phyloP scores from a whole-genome alignment of 1,139 yeast genomes.

The Suhomyces bribrorum region DNA sequence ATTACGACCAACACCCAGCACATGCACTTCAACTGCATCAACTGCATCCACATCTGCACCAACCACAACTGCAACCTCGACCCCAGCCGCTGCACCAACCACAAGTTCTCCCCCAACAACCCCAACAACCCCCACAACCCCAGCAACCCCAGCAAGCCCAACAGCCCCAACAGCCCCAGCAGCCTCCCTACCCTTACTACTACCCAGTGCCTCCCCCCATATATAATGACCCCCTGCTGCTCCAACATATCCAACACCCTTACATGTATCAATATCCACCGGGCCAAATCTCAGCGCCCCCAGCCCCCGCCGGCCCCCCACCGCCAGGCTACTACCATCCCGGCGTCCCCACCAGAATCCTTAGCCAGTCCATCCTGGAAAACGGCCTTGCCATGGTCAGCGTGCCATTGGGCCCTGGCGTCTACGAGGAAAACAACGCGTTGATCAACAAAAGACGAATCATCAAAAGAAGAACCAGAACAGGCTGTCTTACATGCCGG shows the following conservation, averaged over 20 bases:
- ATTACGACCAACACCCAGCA: constrained; percentile 4
- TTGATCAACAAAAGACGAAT: constrained; percentile 43
- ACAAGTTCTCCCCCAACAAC: constrained; percentile 9
- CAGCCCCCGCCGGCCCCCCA: constrained; percentile 5
- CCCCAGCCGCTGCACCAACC: constrained; percentile 8
- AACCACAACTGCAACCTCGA: constrained; percentile 11
- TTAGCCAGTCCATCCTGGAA: constrained; percentile 7
- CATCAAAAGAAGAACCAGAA: constrained; percentile 33
- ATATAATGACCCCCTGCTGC: constrained; percentile 8
- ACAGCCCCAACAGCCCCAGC: constrained; percentile 1
- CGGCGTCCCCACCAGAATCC: constrained; percentile 10
- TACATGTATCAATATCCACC: constrained; percentile 11
- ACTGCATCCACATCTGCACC: constrained; percentile 3
- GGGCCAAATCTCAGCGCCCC: constrained; percentile 9
- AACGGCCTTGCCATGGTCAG: constrained; percentile 11
- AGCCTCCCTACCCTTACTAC: constrained; percentile 10
- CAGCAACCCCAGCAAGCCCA: not conserved
- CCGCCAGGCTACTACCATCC: constrained; percentile 13
- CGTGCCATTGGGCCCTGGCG: constrained; percentile 8
- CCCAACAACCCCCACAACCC: constrained; percentile 3
- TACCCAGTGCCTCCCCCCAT: constrained; percentile 9
- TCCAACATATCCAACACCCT: constrained; percentile 8
- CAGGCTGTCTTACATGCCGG: constrained; percentile 33
- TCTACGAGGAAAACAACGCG: constrained; percentile 35
- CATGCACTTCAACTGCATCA: not conserved